Evolutionary conservation across 1,139 yeast species (phyloP).

Genomic region (Scheffersomyces segobiensis): DNA sequence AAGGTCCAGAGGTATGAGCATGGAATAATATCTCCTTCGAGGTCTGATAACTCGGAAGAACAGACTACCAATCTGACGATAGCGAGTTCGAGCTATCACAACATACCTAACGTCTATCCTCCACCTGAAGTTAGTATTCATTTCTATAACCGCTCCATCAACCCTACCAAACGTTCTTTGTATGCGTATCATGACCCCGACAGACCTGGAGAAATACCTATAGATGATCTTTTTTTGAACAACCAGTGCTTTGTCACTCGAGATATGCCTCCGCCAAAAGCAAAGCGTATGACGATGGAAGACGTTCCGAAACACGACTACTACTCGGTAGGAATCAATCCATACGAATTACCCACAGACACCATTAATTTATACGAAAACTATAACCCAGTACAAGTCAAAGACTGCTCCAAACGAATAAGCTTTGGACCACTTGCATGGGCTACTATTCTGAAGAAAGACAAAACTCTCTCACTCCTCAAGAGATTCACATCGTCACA

Average conservation of each 20-base stretch:
- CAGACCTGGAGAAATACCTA: not conserved
- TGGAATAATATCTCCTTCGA: not conserved
- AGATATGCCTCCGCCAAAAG: not conserved
- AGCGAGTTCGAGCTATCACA: not conserved
- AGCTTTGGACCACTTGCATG: conserved; percentile 31
- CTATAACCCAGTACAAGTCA: conserved; percentile 16
- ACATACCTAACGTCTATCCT: not conserved
- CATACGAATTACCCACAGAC: conserved; percentile 17
- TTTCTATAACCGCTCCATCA: not conserved
- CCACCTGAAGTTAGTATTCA: not conserved
- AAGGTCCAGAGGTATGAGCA: not conserved
- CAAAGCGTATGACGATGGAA: not conserved
- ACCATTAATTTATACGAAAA: conserved; percentile 27
- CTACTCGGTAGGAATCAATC: conserved; percentile 5
- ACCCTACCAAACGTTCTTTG: not conserved
- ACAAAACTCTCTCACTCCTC: conserved; percentile 11
- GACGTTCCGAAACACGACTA: not conserved
- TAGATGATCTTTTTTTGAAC: not conserved
- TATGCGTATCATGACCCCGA: not conserved
- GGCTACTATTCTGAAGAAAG: conserved; percentile 26
- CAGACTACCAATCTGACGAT: not conserved
- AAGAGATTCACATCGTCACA: conserved; percentile 4
- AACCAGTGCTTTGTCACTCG: not conserved
- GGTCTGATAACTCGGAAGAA: not conserved
- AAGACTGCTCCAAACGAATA: conserved; percentile 10